Evolutionary conservation across 2,329 filamentous ascomycete genomes (phyloP).

Genomic region (Colletotrichum godetiae): DNA sequence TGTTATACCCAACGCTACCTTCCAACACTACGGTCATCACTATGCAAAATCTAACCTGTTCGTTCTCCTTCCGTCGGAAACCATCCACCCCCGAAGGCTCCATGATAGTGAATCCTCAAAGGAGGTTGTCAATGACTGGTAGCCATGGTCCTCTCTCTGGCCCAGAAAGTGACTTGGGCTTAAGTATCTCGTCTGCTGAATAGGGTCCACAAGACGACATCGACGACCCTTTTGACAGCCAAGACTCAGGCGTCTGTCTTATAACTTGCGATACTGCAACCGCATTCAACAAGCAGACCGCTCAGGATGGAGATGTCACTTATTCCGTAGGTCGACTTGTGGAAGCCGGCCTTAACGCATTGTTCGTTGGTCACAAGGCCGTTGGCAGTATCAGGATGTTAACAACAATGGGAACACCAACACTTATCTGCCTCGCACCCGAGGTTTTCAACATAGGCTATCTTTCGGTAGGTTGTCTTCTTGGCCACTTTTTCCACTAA

Average conservation of each 20-base stretch:
- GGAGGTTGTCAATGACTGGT: not conserved
- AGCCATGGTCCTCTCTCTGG: not conserved
- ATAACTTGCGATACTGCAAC: not conserved
- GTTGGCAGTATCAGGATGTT: slow-evolving; percentile 34
- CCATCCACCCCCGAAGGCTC: not conserved
- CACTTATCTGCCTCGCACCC: slow-evolving; percentile 45
- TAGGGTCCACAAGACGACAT: not conserved
- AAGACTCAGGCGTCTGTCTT: slow-evolving; percentile 17
- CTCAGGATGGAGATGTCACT: not conserved
- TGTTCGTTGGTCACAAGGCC: not conserved
- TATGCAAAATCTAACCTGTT: slow-evolving; percentile 38
- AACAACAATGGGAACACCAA: slow-evolving; percentile 33
- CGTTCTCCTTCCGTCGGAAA: slow-evolving; percentile 13
- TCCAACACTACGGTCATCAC: slow-evolving; percentile 38
- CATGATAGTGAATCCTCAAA: not conserved
- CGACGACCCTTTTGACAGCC: not conserved
- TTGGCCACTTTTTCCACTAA: not conserved
- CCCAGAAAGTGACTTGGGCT: not conserved
- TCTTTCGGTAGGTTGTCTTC: slow-evolving; percentile 47
- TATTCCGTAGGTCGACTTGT: not conserved
- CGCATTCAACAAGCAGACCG: too few species aligned
- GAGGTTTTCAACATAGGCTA: slow-evolving; percentile 51
- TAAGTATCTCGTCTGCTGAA: not conserved
- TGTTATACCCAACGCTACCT: slow-evolving; percentile 45
- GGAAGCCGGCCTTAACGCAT: slow-evolving; percentile 26